phyloP scores from a whole-genome alignment of 192 early-diverging fungal genomes.

The Umbelopsis ramanniana region DNA sequence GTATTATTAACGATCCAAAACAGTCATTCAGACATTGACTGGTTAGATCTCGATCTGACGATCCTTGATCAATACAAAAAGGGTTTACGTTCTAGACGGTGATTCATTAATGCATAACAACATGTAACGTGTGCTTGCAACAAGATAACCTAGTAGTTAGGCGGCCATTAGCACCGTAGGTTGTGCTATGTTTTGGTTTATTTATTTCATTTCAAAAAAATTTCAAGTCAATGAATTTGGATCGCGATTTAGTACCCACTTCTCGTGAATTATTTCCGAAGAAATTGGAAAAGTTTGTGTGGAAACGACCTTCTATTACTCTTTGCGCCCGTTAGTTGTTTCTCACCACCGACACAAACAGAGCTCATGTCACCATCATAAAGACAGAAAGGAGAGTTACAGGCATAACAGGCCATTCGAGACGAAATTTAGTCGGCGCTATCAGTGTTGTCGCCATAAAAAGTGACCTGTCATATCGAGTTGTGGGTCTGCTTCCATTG shows the following conservation, averaged over 20 bases:
- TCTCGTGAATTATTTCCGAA: conserved; percentile 1
- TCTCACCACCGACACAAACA: conserved; percentile 20
- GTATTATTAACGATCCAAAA: too few species aligned
- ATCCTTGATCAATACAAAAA: too few species aligned
- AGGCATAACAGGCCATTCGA: conserved; percentile 17
- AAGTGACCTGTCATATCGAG: neutral
- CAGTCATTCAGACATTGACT: too few species aligned
- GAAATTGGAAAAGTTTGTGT: conserved; percentile 23
- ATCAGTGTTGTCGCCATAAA: neutral
- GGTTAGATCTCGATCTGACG: too few species aligned
- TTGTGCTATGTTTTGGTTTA: too few species aligned
- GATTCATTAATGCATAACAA: too few species aligned
- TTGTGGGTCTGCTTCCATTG: neutral
- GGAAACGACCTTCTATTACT: conserved; percentile 21
- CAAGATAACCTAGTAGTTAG: too few species aligned
- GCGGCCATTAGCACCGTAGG: too few species aligned
- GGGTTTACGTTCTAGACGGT: too few species aligned
- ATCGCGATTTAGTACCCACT: conserved; percentile 22
- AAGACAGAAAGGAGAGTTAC: conserved; percentile 3
- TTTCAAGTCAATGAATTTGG: neutral
- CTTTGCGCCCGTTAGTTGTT: conserved; percentile 19
- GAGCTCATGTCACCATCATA: conserved; percentile 12
- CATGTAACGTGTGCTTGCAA: too few species aligned
- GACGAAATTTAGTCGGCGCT: conserved; percentile 17
- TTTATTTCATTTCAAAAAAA: conserved; percentile 13